Percentiles rank a stretch among this genome's conserved stretches.
phyloP scores from a whole-genome alignment of 208 protist species.

The Leishmania gerbilli region DNA sequence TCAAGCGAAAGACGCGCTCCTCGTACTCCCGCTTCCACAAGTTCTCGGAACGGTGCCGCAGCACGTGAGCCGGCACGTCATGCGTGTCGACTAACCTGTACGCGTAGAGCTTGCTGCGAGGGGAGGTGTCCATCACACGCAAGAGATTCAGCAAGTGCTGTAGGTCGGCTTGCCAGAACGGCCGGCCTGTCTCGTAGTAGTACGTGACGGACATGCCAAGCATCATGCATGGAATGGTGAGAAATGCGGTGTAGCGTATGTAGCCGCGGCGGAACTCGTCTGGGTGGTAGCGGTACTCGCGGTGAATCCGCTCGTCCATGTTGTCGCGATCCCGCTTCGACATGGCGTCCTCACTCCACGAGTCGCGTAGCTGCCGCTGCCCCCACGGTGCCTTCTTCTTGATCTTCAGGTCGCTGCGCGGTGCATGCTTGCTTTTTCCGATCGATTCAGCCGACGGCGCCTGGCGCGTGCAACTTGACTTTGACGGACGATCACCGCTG shows the following conservation, averaged over 20 bases:
- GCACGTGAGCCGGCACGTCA: conserved; percentile 64
- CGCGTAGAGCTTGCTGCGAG: conserved; percentile 67
- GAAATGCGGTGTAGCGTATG: conserved; percentile 52
- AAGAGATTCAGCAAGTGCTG: conserved; percentile 76
- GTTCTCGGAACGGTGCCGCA: conserved; percentile 43
- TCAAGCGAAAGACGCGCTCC: conserved; percentile 45
- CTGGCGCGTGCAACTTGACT: not conserved
- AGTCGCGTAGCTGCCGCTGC: conserved; percentile 79
- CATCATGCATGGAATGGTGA: conserved; percentile 53
- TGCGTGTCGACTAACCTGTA: conserved; percentile 56
- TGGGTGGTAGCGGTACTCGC: conserved; percentile 88
- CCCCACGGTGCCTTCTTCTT: conserved; percentile 74
- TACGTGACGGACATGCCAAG: conserved; percentile 44
- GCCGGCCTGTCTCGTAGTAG: conserved; percentile 56
- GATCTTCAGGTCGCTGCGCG: conserved; percentile 38
- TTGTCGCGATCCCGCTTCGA: conserved; percentile 67
- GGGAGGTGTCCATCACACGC: conserved; percentile 68
- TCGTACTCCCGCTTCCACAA: conserved; percentile 29
- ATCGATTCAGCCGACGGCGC: not conserved
- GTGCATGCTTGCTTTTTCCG: conserved; percentile 21
- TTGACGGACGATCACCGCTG: not conserved
- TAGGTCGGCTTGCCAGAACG: conserved; percentile 68
- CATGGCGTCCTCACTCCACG: conserved; percentile 88
- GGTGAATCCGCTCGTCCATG: conserved; percentile 79
- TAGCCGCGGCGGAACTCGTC: conserved; percentile 65